These are phyloP conservation scores for Xylaria acuta DNA, from an alignment of 495 filamentous ascomycete genomes.

Conservation along the genomic window DNA sequence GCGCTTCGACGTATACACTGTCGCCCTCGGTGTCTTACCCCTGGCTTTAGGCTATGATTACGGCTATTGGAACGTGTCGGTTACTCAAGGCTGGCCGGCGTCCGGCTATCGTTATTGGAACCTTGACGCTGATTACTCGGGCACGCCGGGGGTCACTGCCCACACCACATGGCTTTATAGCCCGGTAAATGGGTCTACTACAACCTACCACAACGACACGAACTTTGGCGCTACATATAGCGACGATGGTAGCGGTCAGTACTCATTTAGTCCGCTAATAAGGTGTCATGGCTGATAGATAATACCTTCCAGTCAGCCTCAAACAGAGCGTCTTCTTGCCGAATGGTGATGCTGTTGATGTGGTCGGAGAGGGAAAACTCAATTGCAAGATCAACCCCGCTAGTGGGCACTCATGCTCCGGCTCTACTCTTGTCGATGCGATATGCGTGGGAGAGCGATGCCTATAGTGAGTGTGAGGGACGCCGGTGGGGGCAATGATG, in stretches of 20 bases:
- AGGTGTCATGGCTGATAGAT: not conserved
- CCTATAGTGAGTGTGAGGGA: not conserved
- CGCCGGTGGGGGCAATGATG: not conserved
- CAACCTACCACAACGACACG: not conserved
- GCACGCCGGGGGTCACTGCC: not conserved
- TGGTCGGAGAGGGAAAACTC: not conserved
- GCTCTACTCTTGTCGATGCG: not conserved
- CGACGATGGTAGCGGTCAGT: not conserved
- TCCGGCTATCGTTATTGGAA: conserved; percentile 2
- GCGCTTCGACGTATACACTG: not conserved
- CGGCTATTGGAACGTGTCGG: conserved; percentile 1
- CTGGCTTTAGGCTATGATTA: not conserved
- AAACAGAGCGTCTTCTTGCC: not conserved
- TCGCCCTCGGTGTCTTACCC: not conserved
- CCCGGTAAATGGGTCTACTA: not conserved
- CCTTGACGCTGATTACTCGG: not conserved
- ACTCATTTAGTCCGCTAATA: not conserved
- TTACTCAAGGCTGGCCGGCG: not conserved
- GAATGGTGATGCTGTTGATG: not conserved
- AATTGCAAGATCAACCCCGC: not conserved
- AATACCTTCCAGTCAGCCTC: not conserved
- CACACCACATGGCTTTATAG: not conserved
- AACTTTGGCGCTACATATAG: not conserved
- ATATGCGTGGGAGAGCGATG: not conserved
- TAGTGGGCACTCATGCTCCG: not conserved